Base-by-base conservation (phyloP, 2,329 filamentous ascomycete genomes). In the Fusarium floridanum region DNA sequence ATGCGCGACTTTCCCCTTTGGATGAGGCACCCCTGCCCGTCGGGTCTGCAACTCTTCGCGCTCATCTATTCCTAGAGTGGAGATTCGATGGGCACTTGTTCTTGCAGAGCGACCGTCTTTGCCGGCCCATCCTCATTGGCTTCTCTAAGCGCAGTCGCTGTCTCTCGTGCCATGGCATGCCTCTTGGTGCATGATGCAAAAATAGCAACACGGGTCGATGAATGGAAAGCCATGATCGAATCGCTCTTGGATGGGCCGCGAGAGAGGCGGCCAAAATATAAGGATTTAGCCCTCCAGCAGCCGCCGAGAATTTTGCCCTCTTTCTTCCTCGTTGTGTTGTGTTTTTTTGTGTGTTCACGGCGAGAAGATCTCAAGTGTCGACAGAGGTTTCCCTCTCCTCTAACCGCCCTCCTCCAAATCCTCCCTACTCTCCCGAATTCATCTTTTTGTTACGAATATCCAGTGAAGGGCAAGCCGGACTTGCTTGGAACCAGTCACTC, bases 381-480 rank as follows among this genome's bases (percentile, higher is more conserved):
- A 85, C 83, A 82, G 81, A 83, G 81, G 79, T 68, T 55, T 77
- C 77, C 22, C 22, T 22, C 22, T 22, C 81, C 80, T 81, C 83
- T 14, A 83, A 79, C 78, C 75, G 77, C 78, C 77, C 78, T 78
- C 80, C 81, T 79, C 79, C 79, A 78, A 77, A 76, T 77, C 77
- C 75, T 76, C 75, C 76, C 78, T 78, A 63, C 71, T 68, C 43
- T 74, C 69, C 71, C 64, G 64, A 71, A 68, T 22, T 76, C 77
- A 71, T 77, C 76, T 67, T 22, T 22, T 22, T 22, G 22, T 36
- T 34, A 34, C 62, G 77, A 68, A 77, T 76, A 78, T 84, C 77
- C 82, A 81, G 83, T 85, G 80, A 85, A 85, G 83, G 82, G 87
- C 88, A 90, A 90, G 88, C 89, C 81, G 89, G 89, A 84, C 88